A percentile compares a stretch with the other conserved stretches of the same genome.
Evolutionary conservation across 441 rosid species (phyloP).

Genomic region (Theobroma grandiflorum): DNA sequence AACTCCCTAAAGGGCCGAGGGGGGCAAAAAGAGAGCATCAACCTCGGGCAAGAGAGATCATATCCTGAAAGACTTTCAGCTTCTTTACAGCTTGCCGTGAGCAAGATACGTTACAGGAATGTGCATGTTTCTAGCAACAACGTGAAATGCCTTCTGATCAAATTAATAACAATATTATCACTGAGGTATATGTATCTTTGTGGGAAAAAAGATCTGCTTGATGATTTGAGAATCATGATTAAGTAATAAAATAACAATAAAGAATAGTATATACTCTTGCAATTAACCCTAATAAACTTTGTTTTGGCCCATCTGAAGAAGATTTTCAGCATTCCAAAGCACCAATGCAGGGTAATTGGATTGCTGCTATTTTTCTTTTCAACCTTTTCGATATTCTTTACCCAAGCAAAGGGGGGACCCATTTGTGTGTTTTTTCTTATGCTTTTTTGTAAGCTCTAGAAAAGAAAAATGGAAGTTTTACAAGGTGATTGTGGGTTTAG

Average conservation of each 20-base stretch:
- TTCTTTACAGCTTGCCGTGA: slow-evolving; percentile 18
- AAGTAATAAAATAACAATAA: neutral
- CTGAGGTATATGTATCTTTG: neutral
- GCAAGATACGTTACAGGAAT: neutral
- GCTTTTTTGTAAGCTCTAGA: slow-evolving; percentile 26
- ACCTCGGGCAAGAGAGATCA: neutral
- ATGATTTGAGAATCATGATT: slow-evolving; percentile 3
- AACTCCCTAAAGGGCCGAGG: neutral
- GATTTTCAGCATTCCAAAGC: slow-evolving; percentile 2
- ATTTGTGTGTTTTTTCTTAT: slow-evolving; percentile 4
- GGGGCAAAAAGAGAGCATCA: neutral
- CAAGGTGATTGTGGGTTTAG: neutral
- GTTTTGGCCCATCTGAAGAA: neutral
- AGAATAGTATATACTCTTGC: neutral
- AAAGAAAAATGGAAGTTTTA: neutral
- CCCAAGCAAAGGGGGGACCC: slow-evolving; percentile 31
- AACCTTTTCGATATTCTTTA: slow-evolving; percentile 29
- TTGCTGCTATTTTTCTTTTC: neutral
- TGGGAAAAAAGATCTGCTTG: neutral
- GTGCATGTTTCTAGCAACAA: neutral
- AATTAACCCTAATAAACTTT: neutral
- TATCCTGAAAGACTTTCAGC: neutral
- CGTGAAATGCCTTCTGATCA: neutral
- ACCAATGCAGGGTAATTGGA: neutral
- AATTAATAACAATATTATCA: neutral